These are phyloP conservation scores for Perkinsus chesapeaki DNA, from an alignment of 169 alveolate species.

Conservation along the genomic window DNA sequence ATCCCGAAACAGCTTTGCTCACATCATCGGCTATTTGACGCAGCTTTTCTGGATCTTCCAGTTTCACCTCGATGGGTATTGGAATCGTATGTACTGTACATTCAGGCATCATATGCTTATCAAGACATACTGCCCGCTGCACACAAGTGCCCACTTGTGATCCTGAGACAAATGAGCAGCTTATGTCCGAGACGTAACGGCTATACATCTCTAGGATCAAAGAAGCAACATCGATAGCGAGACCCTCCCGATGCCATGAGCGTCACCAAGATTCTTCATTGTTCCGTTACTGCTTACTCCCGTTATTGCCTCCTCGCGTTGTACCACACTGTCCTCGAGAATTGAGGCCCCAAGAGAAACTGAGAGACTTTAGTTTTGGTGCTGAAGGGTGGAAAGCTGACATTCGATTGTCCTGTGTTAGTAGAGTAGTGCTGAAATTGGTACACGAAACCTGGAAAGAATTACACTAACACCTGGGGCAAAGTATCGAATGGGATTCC, in stretches of 20 bases:
- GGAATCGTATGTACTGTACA: background rate
- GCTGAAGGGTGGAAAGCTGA: background rate
- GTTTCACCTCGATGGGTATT: background rate
- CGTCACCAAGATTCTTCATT: too few species aligned
- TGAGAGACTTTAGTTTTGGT: background rate
- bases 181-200: background rate
- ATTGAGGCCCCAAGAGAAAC: background rate
- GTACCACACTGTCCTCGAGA: background rate
- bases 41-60: background rate
- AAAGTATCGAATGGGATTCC: background rate
- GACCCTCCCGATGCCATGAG: too few species aligned
- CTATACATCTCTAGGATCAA: too few species aligned
- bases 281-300: too few species aligned
- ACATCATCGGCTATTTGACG: too few species aligned
- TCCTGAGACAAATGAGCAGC: background rate
- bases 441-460: background rate
- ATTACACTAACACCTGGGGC: too few species aligned
- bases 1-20: too few species aligned
- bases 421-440: background rate
- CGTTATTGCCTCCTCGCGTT: background rate
- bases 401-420: background rate
- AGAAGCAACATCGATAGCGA: too few species aligned
- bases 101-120: background rate
- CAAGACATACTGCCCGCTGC: background rate
- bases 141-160: background rate